These are phyloP conservation scores for Pichia exigua DNA, from an alignment of 805 yeast species.

Conservation along the genomic window DNA sequence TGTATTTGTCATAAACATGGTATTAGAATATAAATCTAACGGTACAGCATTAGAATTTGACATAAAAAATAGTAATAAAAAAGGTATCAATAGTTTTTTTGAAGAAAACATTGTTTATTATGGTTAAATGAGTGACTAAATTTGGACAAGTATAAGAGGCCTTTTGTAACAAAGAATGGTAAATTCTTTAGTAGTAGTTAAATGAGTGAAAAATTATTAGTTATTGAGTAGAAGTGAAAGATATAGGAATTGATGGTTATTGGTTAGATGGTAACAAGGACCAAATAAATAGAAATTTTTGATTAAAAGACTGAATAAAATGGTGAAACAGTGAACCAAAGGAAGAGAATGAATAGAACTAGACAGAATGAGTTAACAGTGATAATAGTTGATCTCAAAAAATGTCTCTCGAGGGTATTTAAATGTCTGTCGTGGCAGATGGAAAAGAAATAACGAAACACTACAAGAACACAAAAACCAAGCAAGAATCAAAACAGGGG, in stretches of 20 bases:
- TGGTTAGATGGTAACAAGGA: not conserved
- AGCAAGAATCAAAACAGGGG: not conserved
- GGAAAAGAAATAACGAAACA: not conserved
- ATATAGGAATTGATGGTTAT: not conserved
- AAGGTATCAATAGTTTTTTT: not conserved
- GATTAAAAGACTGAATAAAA: not conserved
- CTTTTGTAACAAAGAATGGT: not conserved
- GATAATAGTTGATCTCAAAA: not conserved
- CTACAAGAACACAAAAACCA: not conserved
- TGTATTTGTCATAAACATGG: not conserved
- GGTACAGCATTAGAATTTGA: not conserved
- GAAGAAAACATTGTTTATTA: not conserved
- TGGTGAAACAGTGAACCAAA: not conserved
- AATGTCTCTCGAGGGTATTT: not conserved
- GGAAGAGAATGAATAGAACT: not conserved
- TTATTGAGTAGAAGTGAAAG: not conserved
- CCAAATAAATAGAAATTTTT: not conserved
- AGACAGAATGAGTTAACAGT: not conserved
- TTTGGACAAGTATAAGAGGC: not conserved
- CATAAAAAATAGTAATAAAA: not conserved
- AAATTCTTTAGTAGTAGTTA: not conserved
- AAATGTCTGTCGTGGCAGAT: not conserved
- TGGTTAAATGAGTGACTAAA: not conserved
- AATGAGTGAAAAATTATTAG: not conserved
- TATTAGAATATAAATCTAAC: not conserved